phyloP scores from a whole-genome alignment of 805 yeast species.

The Ogataea saltuana region DNA sequence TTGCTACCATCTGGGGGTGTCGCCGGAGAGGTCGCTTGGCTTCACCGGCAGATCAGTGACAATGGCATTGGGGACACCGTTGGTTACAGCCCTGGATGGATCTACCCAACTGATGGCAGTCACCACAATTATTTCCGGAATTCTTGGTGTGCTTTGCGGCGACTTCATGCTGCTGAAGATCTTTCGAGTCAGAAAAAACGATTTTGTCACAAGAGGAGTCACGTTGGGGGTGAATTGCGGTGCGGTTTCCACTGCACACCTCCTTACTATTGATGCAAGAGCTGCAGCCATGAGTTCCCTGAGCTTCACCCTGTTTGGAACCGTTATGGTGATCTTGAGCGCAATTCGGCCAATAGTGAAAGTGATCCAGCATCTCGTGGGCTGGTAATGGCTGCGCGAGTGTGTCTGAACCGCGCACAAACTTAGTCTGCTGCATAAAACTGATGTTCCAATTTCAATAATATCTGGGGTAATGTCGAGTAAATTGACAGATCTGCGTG shows the following conservation, averaged over 20 bases:
- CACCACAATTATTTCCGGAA: constrained; percentile 75
- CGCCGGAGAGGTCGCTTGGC: constrained; percentile 62
- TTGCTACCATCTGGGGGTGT: constrained; percentile 64
- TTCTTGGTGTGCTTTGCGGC: constrained; percentile 68
- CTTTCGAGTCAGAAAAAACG: constrained; percentile 56
- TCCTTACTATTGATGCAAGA: constrained; percentile 67
- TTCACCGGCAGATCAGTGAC: constrained; percentile 81
- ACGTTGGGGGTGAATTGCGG: constrained; percentile 78
- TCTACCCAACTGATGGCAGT: constrained; percentile 74
- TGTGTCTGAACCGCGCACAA: not conserved
- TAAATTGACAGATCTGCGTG: constrained; percentile 2
- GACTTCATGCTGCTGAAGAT: constrained; percentile 48
- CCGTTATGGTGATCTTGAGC: constrained; percentile 67
- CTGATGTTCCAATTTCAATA: too few relatives aligned
- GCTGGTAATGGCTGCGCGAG: constrained; percentile 28
- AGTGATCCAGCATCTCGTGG: constrained; percentile 49
- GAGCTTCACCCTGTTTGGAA: constrained; percentile 71
- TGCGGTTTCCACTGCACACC: constrained; percentile 79
- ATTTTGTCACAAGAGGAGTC: constrained; percentile 74
- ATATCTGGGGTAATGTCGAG: constrained; percentile 1
- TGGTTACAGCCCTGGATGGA: constrained; percentile 66
- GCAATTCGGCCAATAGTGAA: constrained; percentile 57
- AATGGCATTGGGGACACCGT: constrained; percentile 75
- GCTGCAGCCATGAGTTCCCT: constrained; percentile 79
- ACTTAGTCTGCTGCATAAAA: not conserved